phyloP scores from a whole-genome alignment of 75 land plant species.

The Cryptomeria japonica region DNA sequence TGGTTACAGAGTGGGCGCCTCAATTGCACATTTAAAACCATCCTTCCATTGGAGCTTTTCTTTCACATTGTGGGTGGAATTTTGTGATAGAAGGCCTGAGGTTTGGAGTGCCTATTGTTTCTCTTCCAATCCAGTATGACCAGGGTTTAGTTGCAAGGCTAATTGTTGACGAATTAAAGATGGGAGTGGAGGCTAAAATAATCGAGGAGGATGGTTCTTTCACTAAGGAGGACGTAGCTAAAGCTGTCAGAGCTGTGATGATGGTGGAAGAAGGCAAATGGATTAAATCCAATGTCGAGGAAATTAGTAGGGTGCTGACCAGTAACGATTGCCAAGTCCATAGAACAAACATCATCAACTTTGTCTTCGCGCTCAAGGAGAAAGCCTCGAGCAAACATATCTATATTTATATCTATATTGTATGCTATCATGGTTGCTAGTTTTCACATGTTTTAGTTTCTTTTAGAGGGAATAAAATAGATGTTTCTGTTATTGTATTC shows the following conservation, averaged over 20 bases:
- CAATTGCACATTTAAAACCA: neutral
- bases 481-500: no score
- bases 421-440: no score
- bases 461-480: no score
- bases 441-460: no score
- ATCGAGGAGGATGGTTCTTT: neutral
- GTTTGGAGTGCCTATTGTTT: neutral
- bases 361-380: no score
- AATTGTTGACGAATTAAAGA: neutral
- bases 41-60: no score
- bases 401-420: no score
- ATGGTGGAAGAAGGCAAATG: neutral
- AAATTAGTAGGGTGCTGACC: no score
- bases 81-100: neutral
- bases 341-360: no score
- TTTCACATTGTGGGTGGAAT: slow-evolving; percentile 10
- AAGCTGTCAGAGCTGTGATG: neutral
- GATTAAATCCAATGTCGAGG: neutral
- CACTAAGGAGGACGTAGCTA: neutral
- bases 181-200: neutral
- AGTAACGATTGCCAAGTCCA: no score
- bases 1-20: neutral
- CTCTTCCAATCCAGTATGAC: neutral
- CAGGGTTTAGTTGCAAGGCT: neutral
- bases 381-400: neutral